Evolutionary conservation across 768 basidiomycete species (phyloP).

Genomic region (Lactarius deliciosus): DNA sequence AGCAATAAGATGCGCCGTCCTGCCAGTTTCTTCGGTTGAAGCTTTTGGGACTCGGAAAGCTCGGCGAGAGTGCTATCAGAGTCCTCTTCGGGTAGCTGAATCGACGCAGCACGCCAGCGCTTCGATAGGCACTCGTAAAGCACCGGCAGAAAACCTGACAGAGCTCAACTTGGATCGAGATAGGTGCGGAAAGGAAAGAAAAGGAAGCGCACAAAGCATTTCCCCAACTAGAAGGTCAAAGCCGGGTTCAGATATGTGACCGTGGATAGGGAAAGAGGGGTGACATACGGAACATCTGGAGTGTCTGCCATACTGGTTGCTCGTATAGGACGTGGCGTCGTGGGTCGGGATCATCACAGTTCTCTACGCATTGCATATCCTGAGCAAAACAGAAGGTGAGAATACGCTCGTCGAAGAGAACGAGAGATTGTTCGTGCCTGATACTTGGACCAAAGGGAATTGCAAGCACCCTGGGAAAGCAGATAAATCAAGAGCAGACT

Average conservation of each 20-base stretch:
- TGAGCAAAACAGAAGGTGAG: slow-evolving; percentile 32
- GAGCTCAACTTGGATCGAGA: slow-evolving; percentile 14
- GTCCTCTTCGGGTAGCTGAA: slow-evolving; percentile 50
- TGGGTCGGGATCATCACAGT: slow-evolving; percentile 70
- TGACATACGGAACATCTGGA: slow-evolving; percentile 83
- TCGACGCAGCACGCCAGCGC: slow-evolving; percentile 45
- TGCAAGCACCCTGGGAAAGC: slow-evolving; percentile 62
- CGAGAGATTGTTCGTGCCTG: slow-evolving; percentile 49
- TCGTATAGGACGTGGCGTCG: slow-evolving; percentile 73
- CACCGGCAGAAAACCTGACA: slow-evolving; percentile 79
- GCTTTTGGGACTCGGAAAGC: slow-evolving; percentile 25
- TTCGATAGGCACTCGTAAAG: slow-evolving; percentile 64
- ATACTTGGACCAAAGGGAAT: slow-evolving; percentile 82
- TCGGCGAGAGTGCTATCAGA: slow-evolving; percentile 34
- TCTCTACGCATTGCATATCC: slow-evolving; percentile 99
- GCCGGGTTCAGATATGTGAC: slow-evolving; percentile 32
- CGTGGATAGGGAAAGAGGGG: slow-evolving; percentile 20
- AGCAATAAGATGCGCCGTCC: slow-evolving; percentile 75
- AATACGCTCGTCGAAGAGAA: slow-evolving; percentile 3
- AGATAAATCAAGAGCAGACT: slow-evolving; percentile 13
- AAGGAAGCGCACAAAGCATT: slow-evolving; percentile 73
- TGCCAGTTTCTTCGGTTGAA: slow-evolving; percentile 46
- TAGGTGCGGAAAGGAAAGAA: slow-evolving; percentile 18
- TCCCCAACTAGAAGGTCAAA: slow-evolving; percentile 71
- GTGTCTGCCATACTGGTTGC: slow-evolving; percentile 91